phyloP scores from a whole-genome alignment of 805 yeast species.

The Candida michaelii region DNA sequence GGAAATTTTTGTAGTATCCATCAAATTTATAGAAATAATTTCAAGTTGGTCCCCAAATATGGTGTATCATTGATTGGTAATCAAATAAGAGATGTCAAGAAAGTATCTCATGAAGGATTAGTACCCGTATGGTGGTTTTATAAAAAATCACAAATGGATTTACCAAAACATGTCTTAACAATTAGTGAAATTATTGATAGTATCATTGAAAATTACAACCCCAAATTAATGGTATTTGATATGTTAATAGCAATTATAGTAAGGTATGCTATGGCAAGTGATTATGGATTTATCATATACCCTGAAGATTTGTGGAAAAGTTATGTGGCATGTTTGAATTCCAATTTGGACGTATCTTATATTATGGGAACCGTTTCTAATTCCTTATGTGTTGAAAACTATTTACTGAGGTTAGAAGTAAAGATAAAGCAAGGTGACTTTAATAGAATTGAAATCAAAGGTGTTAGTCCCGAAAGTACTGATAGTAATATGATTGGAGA shows the following conservation, averaged over 20 bases:
- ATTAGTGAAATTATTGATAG: constrained; percentile 1
- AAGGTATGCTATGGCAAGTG: not conserved
- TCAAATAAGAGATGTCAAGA: not conserved
- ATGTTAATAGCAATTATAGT: not conserved
- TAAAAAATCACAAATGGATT: not conserved
- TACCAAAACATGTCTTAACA: not conserved
- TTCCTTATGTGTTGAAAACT: not conserved
- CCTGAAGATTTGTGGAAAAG: constrained; percentile 2
- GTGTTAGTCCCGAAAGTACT: not conserved
- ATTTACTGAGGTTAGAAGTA: not conserved
- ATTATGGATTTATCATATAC: constrained; percentile 6
- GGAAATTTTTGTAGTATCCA: not conserved
- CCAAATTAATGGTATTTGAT: constrained; percentile 3
- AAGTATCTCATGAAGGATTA: constrained; percentile 1
- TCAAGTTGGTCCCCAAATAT: not conserved
- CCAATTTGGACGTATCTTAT: constrained; percentile 8
- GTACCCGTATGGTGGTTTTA: constrained; percentile 10
- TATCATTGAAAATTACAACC: not conserved
- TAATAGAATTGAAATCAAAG: not conserved
- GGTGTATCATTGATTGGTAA: constrained; percentile 3
- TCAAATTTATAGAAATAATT: not conserved
- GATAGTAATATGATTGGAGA: no score
- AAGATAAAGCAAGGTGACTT: not conserved
- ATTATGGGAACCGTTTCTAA: constrained; percentile 6
- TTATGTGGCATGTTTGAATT: not conserved